A percentile compares a stretch with the other conserved stretches of the same genome.
Evolutionary conservation across 208 protist species (phyloP).

Genomic region (Lotmaria passim): DNA sequence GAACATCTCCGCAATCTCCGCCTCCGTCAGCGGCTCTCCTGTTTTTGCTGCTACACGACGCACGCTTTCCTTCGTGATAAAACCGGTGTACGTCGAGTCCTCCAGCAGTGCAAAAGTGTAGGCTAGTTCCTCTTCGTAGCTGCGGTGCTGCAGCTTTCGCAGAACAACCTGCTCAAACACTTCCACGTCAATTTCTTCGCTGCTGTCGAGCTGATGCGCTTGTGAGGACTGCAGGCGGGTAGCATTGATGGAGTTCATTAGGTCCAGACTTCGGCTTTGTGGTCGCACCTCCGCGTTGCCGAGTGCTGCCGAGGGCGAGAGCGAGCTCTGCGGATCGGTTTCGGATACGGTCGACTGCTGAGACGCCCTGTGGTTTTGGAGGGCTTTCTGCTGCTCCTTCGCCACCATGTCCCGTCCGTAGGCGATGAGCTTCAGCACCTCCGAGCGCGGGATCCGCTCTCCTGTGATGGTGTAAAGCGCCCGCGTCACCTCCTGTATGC

Average conservation of each 20-base stretch:
- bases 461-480: conserved; percentile 85
- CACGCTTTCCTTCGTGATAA: conserved; percentile 86
- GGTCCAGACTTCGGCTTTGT: background rate
- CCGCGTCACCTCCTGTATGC: conserved; percentile 58
- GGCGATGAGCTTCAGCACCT: conserved; percentile 60
- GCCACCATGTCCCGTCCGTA: conserved; percentile 45
- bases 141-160: conserved; percentile 65
- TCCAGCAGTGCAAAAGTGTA: conserved; percentile 79
- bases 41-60: conserved; percentile 54
- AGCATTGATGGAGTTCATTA: background rate
- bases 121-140: conserved; percentile 70
- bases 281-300: background rate
- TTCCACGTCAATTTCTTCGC: conserved; percentile 63
- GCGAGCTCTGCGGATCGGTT: background rate
- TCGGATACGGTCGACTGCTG: conserved; percentile 11
- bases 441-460: conserved; percentile 53
- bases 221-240: conserved; percentile 10
- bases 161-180: conserved; percentile 81
- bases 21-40: conserved; percentile 76
- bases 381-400: conserved; percentile 33
- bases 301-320: background rate
- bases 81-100: conserved; percentile 76
- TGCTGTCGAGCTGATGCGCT: conserved; percentile 37
- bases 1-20: conserved; percentile 86
- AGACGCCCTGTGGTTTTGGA: conserved; percentile 10